phyloP scores from a whole-genome alignment of 306 rosid genomes.

The Lathyrus oleraceus region DNA sequence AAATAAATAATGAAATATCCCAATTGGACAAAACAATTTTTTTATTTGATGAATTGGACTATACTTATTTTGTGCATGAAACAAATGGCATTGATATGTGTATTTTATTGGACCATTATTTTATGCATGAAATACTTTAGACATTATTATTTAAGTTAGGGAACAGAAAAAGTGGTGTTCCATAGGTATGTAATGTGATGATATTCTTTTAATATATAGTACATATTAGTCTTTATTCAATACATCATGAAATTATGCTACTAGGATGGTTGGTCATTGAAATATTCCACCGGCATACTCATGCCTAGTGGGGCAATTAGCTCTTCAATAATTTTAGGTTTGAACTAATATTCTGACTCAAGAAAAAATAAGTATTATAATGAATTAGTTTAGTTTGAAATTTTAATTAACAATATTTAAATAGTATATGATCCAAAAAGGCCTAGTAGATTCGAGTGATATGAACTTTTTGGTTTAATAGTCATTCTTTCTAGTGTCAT shows the following conservation, averaged over 20 bases:
- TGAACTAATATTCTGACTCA: background rate
- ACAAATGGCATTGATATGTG: slow-evolving; percentile 37
- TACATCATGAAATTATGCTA: slow-evolving; percentile 25
- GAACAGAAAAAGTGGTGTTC: too few relatives aligned
- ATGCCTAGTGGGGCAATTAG: slow-evolving; percentile 28
- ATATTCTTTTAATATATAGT: background rate
- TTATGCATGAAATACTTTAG: slow-evolving; percentile 3
- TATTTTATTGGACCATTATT: slow-evolving; percentile 43
- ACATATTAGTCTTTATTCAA: slow-evolving; percentile 31
- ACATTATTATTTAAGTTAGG: too few relatives aligned
- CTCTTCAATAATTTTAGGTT: slow-evolving; percentile 11
- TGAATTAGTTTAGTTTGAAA: background rate
- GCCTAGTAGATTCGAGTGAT: too few relatives aligned
- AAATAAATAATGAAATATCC: slow-evolving; percentile 39
- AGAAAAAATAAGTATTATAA: background rate
- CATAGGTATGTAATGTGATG: too few relatives aligned
- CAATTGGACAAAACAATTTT: slow-evolving; percentile 35
- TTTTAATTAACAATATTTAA: background rate
- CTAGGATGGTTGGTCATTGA: slow-evolving; percentile 1
- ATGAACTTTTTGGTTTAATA: too few relatives aligned
- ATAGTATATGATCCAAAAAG: background rate
- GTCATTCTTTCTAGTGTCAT: too few relatives aligned
- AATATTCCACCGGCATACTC: slow-evolving; percentile 28
- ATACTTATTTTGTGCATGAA: slow-evolving; percentile 41
- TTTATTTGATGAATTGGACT: background rate